Percentiles rank a stretch among this genome's conserved stretches.
Conservation (phyloP, 2,329 filamentous ascomycete genomes). For the Colletotrichum tanaceti region DNA sequence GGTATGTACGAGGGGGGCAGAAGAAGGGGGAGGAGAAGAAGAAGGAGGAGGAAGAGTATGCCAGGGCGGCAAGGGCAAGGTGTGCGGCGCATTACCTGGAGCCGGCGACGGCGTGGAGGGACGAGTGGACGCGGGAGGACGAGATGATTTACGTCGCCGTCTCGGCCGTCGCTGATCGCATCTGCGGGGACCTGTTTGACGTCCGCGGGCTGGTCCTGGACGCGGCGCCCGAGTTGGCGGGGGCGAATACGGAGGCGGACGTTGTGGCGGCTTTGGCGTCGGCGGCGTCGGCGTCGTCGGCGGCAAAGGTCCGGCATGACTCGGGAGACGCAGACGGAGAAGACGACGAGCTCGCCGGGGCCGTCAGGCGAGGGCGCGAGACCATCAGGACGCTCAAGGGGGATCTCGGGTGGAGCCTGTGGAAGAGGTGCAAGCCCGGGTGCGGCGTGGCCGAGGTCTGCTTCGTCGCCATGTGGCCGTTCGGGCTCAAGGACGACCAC, state of each 20-base stretch:
- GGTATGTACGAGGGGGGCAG: too few relatives aligned
- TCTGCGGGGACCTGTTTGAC: slow-evolving; percentile 50
- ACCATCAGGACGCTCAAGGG: slow-evolving; percentile 52
- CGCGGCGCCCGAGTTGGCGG: slow-evolving; percentile 19
- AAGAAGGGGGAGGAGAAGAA: background rate
- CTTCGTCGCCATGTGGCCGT: slow-evolving; percentile 73
- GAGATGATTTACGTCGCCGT: slow-evolving; percentile 58
- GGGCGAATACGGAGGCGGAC: background rate
- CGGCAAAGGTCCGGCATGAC: background rate
- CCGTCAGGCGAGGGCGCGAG: slow-evolving; percentile 26
- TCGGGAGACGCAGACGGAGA: background rate
- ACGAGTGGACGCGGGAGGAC: slow-evolving; percentile 55
- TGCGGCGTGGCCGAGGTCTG: slow-evolving; percentile 68
- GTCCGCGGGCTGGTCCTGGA: slow-evolving; percentile 11
- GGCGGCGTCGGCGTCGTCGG: too few relatives aligned
- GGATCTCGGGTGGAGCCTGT: slow-evolving; percentile 69
- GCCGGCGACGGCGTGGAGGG: slow-evolving; percentile 43
- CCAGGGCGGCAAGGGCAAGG: slow-evolving; percentile 54
- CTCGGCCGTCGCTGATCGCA: slow-evolving; percentile 50
- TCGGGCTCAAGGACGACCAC: slow-evolving; percentile 66
- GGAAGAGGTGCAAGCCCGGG: slow-evolving; percentile 64
- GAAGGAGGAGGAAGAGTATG: slow-evolving; percentile 46
- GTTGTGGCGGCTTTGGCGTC: background rate
- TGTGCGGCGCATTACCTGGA: slow-evolving; percentile 61
- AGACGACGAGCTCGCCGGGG: background rate